phyloP scores from a whole-genome alignment of 75 land plant species.

The Picea sitchensis region DNA sequence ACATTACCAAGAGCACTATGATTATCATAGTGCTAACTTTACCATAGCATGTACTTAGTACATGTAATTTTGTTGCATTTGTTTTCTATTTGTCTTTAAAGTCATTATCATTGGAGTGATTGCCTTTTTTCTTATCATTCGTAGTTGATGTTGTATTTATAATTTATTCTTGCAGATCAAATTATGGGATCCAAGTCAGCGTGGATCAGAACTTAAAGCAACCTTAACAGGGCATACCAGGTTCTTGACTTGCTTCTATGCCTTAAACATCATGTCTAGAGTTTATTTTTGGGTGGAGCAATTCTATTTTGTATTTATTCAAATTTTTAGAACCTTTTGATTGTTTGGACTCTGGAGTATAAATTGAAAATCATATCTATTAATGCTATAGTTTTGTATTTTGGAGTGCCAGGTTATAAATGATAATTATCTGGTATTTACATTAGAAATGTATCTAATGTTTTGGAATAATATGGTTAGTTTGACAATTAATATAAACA shows the following conservation, averaged over 20 bases:
- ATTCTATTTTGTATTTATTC: not conserved
- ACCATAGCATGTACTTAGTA: not conserved
- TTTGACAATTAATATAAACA: too few species aligned
- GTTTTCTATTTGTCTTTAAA: not conserved
- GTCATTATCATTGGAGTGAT: not conserved
- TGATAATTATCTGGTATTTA: too few species aligned
- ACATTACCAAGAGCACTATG: not conserved
- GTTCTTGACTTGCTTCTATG: constrained; percentile 22
- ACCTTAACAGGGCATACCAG: constrained; percentile 89
- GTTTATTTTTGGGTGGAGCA: not conserved
- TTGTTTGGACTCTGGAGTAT: too few species aligned
- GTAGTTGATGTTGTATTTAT: not conserved
- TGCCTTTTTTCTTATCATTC: not conserved
- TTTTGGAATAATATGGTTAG: too few species aligned
- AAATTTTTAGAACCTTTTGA: not conserved
- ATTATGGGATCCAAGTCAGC: constrained; percentile 92
- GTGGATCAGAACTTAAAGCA: constrained; percentile 86
- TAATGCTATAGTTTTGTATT: too few species aligned
- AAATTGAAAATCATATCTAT: too few species aligned
- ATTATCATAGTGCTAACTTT: not conserved
- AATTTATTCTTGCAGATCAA: constrained; percentile 56
- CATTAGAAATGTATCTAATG: too few species aligned
- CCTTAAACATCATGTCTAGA: not conserved
- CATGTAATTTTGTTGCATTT: not conserved
- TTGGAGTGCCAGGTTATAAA: too few species aligned